A percentile compares a stretch with the other conserved stretches of the same genome.
Evolutionary conservation across 2,329 filamentous ascomycete species (phyloP).

Genomic region (Colletotrichum ledebouriae): DNA sequence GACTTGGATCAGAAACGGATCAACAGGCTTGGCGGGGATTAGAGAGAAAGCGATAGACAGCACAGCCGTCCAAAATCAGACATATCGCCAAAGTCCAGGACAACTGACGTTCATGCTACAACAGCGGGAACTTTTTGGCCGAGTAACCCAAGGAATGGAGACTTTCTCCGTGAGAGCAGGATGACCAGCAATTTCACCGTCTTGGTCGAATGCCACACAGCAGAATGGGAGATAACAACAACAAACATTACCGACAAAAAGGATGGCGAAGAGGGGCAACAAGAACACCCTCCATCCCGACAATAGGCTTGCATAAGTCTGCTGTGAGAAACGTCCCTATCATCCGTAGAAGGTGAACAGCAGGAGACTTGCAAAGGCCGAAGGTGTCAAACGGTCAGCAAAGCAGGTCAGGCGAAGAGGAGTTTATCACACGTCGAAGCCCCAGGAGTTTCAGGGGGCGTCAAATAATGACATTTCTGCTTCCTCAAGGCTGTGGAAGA

Average conservation of each 20-base stretch:
- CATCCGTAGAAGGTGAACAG: slow-evolving; percentile 78
- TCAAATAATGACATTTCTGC: slow-evolving; percentile 50
- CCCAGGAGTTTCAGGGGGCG: slow-evolving; percentile 63
- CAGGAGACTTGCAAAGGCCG: slow-evolving; percentile 70
- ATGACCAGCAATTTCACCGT: slow-evolving; percentile 50
- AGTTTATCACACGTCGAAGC: slow-evolving; percentile 69
- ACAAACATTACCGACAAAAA: slow-evolving; percentile 64
- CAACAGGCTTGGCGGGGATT: slow-evolving; percentile 55
- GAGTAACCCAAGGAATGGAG: slow-evolving; percentile 73
- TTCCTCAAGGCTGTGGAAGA: slow-evolving; percentile 58
- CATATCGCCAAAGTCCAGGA: slow-evolving; percentile 72
- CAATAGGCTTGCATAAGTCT: slow-evolving; percentile 55
- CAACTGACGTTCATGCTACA: slow-evolving; percentile 73
- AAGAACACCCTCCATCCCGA: slow-evolving; percentile 55
- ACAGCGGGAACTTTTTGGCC: slow-evolving; percentile 73
- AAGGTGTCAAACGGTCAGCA: slow-evolving; percentile 77
- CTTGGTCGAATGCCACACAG: background rate
- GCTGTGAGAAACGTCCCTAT: slow-evolving; percentile 68
- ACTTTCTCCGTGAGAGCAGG: slow-evolving; percentile 73
- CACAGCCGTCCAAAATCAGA: slow-evolving; percentile 65
- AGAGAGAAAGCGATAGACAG: slow-evolving; percentile 66
- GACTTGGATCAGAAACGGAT: slow-evolving; percentile 67
- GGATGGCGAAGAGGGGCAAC: slow-evolving; percentile 73
- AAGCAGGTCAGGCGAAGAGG: slow-evolving; percentile 73
- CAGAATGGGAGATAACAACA: background rate